These are phyloP conservation scores for Flaveria bidentis DNA, from an alignment of 129 eudicot species.

Conservation along the genomic window DNA sequence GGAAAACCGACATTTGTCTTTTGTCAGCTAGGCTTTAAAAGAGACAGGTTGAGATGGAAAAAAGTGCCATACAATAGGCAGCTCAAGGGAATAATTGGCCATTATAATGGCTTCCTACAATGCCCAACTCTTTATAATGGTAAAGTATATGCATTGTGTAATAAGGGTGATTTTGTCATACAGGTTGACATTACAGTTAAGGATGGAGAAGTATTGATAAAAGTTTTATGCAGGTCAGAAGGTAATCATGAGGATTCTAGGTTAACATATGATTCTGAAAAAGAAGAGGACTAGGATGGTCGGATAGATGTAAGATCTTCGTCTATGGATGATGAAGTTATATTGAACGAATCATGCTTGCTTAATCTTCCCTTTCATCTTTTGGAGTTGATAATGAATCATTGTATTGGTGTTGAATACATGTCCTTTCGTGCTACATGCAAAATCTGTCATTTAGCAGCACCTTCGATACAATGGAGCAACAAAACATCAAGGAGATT, in stretches of 20 bases:
- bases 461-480: constrained; percentile 6
- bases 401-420: constrained; percentile 8
- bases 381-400: background rate
- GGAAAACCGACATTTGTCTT: constrained; percentile 15
- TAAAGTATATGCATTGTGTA: constrained; percentile 22
- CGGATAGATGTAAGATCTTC: background rate
- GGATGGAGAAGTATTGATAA: background rate
- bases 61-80: constrained; percentile 17
- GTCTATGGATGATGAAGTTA: background rate
- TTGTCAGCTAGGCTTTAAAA: constrained; percentile 11
- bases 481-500: constrained; percentile 5
- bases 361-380: constrained; percentile 14
- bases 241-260: background rate
- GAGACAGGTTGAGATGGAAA: constrained; percentile 21
- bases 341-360: background rate
- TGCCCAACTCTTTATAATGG: constrained; percentile 9
- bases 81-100: background rate
- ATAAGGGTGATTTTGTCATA: background rate
- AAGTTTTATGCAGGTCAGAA: background rate
- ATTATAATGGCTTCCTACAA: background rate
- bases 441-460: background rate
- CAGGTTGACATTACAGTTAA: constrained; percentile 16
- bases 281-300: background rate
- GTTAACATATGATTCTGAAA: background rate
- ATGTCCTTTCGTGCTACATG: constrained; percentile 4